Percentiles rank a stretch among this genome's conserved stretches.
These are phyloP conservation scores for Pisolithus orientalis DNA, from an alignment of 768 basidiomycete species.

Conservation along the genomic window DNA sequence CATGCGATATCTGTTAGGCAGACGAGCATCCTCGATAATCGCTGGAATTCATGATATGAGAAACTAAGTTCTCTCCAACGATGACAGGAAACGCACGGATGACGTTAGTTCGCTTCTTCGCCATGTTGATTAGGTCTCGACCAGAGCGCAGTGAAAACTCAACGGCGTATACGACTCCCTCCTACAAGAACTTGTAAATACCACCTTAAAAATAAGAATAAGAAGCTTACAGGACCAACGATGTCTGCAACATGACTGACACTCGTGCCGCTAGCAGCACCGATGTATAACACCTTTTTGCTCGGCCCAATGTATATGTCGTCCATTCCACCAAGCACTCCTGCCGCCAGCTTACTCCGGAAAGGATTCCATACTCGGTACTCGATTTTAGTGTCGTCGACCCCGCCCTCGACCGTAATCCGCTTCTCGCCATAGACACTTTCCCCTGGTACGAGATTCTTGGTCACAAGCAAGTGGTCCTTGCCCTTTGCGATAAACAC, in stretches of 20 bases:
- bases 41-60: constrained; percentile 40
- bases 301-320: constrained; percentile 90
- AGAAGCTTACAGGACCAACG: constrained; percentile 77
- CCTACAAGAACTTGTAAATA: constrained; percentile 38
- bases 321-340: constrained; percentile 93
- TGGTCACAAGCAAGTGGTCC: constrained; percentile 94
- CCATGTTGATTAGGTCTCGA: constrained; percentile 98
- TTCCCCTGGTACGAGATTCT: constrained; percentile 96
- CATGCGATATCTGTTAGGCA: constrained; percentile 97
- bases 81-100: constrained; percentile 61
- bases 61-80: not conserved
- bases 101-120: constrained; percentile 98
- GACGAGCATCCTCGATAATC: constrained; percentile 95
- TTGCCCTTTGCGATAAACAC: constrained; percentile 98
- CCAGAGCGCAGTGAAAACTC: constrained; percentile 97
- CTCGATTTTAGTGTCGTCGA: constrained; percentile 83
- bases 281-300: constrained; percentile 93
- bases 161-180: constrained; percentile 96
- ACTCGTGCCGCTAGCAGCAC: constrained; percentile 95
- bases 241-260: constrained; percentile 99
- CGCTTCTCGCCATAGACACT: constrained; percentile 98
- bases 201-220: not conserved
- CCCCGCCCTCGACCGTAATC: constrained; percentile 74
- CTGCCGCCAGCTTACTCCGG: constrained; percentile 93
- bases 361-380: constrained; percentile 99